Evolutionary conservation across 352 stramenopile genomes (phyloP).

Genomic region (Peronospora tabacina): DNA sequence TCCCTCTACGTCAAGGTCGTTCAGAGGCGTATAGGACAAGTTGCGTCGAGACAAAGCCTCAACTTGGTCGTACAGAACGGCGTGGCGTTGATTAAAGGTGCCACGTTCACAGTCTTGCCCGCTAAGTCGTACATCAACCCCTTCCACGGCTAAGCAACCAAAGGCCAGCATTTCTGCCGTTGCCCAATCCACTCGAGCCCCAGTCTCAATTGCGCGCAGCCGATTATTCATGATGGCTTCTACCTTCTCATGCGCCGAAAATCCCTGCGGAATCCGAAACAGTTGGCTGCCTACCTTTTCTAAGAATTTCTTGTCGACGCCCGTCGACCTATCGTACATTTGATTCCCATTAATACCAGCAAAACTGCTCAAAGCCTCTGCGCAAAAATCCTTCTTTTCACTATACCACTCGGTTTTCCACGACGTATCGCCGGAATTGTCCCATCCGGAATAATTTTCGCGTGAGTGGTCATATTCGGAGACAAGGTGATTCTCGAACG

Average conservation of each 20-base stretch:
- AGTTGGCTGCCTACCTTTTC: constrained; percentile 66
- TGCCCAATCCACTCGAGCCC: constrained; percentile 80
- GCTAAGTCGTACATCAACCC: constrained; percentile 73
- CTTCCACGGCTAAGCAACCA: constrained; percentile 76
- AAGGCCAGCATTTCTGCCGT: constrained; percentile 86
- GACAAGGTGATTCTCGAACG: constrained; percentile 58
- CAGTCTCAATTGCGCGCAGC: constrained; percentile 67
- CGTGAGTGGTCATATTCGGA: constrained; percentile 70
- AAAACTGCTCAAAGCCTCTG: constrained; percentile 1
- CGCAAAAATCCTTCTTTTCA: constrained; percentile 21
- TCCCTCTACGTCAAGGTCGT: constrained; percentile 51
- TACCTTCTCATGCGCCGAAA: constrained; percentile 80
- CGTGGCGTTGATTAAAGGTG: constrained; percentile 87
- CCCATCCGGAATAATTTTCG: constrained; percentile 62
- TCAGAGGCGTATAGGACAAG: constrained; percentile 93
- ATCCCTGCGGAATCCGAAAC: constrained; percentile 73
- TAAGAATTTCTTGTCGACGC: constrained; percentile 66
- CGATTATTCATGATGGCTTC: constrained; percentile 85
- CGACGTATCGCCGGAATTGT: constrained; percentile 56
- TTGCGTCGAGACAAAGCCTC: constrained; percentile 68
- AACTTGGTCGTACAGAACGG: constrained; percentile 84
- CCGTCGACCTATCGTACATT: constrained; percentile 46
- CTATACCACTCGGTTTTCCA: constrained; percentile 61
- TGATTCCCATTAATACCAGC: constrained; percentile 18
- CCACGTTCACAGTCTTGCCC: constrained; percentile 86